Percentiles rank a stretch among this genome's conserved stretches.
phyloP scores from a whole-genome alignment of 306 rosid genomes.

The Pterocarpus santalinus region DNA sequence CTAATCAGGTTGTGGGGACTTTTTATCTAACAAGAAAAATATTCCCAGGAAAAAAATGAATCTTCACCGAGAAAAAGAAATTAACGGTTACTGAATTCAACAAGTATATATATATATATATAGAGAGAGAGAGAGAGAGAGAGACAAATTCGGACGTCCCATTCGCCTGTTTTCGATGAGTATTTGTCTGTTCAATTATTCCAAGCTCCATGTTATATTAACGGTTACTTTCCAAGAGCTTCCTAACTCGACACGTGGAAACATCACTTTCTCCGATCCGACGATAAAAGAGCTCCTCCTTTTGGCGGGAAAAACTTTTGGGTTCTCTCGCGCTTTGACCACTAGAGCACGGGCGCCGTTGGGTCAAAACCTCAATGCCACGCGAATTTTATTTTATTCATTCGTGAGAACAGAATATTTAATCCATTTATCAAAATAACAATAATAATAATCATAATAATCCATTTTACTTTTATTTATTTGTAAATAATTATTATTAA shows the following conservation, averaged over 20 bases:
- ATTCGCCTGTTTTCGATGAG: conserved; percentile 43
- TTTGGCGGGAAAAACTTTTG: conserved; percentile 61
- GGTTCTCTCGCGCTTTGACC: conserved; percentile 42
- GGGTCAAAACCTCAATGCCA: conserved; percentile 32
- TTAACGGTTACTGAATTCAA: neutral
- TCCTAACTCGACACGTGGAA: conserved; percentile 64
- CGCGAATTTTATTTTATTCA: neutral
- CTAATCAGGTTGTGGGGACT: neutral
- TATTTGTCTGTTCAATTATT: conserved; percentile 37
- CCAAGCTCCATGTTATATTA: conserved; percentile 52
- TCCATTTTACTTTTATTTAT: too few species aligned
- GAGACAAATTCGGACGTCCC: conserved; percentile 46
- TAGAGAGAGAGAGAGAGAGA: neutral
- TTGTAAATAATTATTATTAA: too few species aligned
- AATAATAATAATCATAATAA: neutral
- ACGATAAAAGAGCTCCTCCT: neutral
- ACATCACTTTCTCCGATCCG: conserved; percentile 1
- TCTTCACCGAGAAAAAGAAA: neutral
- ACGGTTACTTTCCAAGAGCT: conserved; percentile 70
- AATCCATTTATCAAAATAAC: neutral
- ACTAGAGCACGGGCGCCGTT: conserved; percentile 48
- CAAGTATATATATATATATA: neutral
- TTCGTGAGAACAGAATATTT: neutral
- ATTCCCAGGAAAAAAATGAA: neutral
- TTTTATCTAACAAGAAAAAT: neutral